Conservation (phyloP, 2,329 filamentous ascomycete genomes). For the Orbilia oligospora region DNA sequence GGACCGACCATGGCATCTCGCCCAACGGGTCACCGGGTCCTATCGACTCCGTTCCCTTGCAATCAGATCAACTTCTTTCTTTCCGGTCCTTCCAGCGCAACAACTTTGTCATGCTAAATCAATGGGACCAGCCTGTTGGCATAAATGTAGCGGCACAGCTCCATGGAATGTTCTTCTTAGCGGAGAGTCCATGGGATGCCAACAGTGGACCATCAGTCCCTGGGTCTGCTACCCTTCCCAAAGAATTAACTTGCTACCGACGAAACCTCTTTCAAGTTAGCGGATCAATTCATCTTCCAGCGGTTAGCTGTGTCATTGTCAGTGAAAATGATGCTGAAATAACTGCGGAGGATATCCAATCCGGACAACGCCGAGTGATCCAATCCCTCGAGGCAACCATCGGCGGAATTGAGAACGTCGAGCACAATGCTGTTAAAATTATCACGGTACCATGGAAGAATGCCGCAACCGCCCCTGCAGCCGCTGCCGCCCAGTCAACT, state of each 20-base stretch:
- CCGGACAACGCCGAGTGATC: slow-evolving; percentile 47
- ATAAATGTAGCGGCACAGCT: slow-evolving; percentile 81
- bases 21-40: slow-evolving; percentile 53
- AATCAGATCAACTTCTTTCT: slow-evolving; percentile 53
- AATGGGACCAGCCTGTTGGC: slow-evolving; percentile 75
- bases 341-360: slow-evolving; percentile 77
- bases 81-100: slow-evolving; percentile 56
- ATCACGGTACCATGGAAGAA: slow-evolving; percentile 98
- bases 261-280: slow-evolving; percentile 97
- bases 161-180: slow-evolving; percentile 90
- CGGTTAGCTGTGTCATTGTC: slow-evolving; percentile 83
- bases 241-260: slow-evolving; percentile 94
- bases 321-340: slow-evolving; percentile 87
- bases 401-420: slow-evolving; percentile 93
- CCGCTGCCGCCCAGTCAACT: slow-evolving; percentile 69
- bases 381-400: slow-evolving; percentile 80
- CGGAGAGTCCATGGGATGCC: slow-evolving; percentile 79
- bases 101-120: slow-evolving; percentile 74
- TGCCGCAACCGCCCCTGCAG: slow-evolving; percentile 80
- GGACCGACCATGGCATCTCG: slow-evolving; percentile 48
- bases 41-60: slow-evolving; percentile 40
- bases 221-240: slow-evolving; percentile 71
- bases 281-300: slow-evolving; percentile 84
- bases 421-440: slow-evolving; percentile 90
- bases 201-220: slow-evolving; percentile 71